Evolutionary conservation across 2,329 filamentous ascomycete genomes (phyloP).

Genomic region (Alternaria atra): DNA sequence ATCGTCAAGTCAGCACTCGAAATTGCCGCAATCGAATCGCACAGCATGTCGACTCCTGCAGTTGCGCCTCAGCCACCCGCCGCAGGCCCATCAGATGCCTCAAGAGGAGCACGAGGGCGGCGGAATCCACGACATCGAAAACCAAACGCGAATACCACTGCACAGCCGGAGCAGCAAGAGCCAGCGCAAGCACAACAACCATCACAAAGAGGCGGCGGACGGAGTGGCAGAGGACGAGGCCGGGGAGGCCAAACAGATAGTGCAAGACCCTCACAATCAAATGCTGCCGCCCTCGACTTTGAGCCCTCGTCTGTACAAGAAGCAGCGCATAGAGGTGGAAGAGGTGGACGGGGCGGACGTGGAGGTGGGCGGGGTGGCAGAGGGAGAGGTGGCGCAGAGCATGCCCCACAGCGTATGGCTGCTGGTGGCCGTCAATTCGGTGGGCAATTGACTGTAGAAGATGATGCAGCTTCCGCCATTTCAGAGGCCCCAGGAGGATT

Average conservation of each 20-base stretch:
- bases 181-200: conserved; percentile 30
- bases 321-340: conserved; percentile 19
- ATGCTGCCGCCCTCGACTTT: conserved; percentile 6
- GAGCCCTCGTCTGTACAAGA: conserved; percentile 17
- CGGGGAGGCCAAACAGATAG: conserved; percentile 25
- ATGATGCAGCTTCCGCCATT: conserved; percentile 23
- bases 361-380: conserved; percentile 23
- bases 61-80: conserved; percentile 20
- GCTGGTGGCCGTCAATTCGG: conserved; percentile 58
- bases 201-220: conserved; percentile 30
- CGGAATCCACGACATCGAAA: conserved; percentile 38
- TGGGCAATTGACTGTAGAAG: conserved; percentile 56
- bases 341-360: conserved; percentile 25
- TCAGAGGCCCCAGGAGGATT: conserved; percentile 40
- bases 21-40: conserved; percentile 6
- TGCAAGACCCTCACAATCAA: conserved; percentile 7
- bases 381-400: conserved; percentile 29
- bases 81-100: conserved; percentile 18
- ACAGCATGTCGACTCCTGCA: conserved; percentile 35
- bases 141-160: conserved; percentile 7
- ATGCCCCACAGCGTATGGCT: conserved; percentile 35
- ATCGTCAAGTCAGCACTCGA: conserved; percentile 1
- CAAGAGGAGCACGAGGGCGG: conserved; percentile 29
- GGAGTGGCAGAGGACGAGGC: conserved; percentile 29
- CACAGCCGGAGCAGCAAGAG: conserved; percentile 28